These are phyloP conservation scores for Lyophyllum shimeji DNA, from an alignment of 768 basidiomycete genomes.

Conservation along the genomic window DNA sequence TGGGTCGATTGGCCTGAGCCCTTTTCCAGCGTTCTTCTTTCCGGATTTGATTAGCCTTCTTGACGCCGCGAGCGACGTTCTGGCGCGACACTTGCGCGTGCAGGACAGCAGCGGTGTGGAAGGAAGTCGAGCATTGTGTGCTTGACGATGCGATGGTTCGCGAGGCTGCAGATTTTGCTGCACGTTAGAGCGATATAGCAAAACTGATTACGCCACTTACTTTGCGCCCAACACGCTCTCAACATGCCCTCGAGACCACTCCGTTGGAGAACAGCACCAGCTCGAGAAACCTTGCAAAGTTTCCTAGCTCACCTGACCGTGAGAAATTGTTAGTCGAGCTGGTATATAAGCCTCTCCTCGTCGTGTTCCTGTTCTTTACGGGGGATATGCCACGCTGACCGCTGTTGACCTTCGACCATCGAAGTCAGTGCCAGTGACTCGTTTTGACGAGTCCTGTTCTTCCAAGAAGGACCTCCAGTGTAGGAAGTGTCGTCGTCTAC, in stretches of 20 bases:
- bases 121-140: conserved; percentile 26
- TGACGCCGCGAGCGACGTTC: conserved; percentile 34
- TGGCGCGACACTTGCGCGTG: conserved; percentile 31
- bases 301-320: conserved; percentile 31
- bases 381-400: conserved; percentile 67
- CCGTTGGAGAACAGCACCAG: not conserved
- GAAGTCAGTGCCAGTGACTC: conserved; percentile 67
- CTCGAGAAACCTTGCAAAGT: not conserved
- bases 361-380: conserved; percentile 27
- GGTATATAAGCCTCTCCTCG: conserved; percentile 19
- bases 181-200: not conserved
- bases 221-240: conserved; percentile 26
- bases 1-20: conserved; percentile 44
- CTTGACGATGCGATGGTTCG: conserved; percentile 39
- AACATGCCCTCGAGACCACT: conserved; percentile 22
- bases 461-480: conserved; percentile 53
- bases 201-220: conserved; percentile 16
- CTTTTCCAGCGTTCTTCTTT: conserved; percentile 42
- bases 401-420: conserved; percentile 52
- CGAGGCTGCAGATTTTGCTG: conserved; percentile 24
- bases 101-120: conserved; percentile 50
- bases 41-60: conserved; percentile 44
- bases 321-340: conserved; percentile 33
- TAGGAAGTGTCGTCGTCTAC: conserved; percentile 63
- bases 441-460: conserved; percentile 46